These are phyloP conservation scores for Pisolithus thermaeus DNA, from an alignment of 1,284 basidiomycete species.

Conservation along the genomic window DNA sequence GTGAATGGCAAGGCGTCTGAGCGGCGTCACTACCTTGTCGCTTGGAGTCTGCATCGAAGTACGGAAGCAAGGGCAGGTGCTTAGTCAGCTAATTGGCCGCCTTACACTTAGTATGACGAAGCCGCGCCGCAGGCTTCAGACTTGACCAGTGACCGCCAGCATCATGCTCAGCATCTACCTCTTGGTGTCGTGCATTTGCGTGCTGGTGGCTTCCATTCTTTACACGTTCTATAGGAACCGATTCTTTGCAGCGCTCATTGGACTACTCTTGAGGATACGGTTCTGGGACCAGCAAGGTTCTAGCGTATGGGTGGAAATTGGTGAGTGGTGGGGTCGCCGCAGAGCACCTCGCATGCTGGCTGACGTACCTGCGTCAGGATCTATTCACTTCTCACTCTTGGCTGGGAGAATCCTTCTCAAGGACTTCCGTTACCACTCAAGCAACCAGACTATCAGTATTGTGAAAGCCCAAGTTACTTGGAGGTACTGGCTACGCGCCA, in stretches of 20 bases:
- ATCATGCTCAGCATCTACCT: conserved; percentile 55
- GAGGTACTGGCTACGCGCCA: conserved; percentile 86
- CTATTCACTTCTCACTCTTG: conserved; percentile 87
- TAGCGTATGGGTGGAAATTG: conserved; percentile 74
- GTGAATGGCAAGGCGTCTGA: conserved; percentile 59
- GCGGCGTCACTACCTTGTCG: conserved; percentile 32
- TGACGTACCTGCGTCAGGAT: conserved; percentile 37
- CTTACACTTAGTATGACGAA: not conserved
- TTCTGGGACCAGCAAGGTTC: conserved; percentile 68
- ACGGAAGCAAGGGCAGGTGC: not conserved
- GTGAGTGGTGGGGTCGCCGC: conserved; percentile 34
- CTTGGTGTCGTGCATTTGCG: conserved; percentile 66
- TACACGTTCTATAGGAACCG: conserved; percentile 93
- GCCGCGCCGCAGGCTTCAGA: not conserved
- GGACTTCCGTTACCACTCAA: conserved; percentile 83
- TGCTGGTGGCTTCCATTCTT: conserved; percentile 63
- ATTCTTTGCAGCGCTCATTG: conserved; percentile 64
- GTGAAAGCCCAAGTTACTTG: conserved; percentile 83
- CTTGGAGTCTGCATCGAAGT: conserved; percentile 19
- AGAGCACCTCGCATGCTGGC: not conserved
- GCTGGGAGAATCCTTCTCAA: conserved; percentile 82
- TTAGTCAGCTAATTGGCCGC: conserved; percentile 1
- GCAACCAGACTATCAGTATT: conserved; percentile 80
- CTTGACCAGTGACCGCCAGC: not conserved
- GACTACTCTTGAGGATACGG: conserved; percentile 51